phyloP scores from a whole-genome alignment of 805 yeast species.

The Limtongia smithiae region DNA sequence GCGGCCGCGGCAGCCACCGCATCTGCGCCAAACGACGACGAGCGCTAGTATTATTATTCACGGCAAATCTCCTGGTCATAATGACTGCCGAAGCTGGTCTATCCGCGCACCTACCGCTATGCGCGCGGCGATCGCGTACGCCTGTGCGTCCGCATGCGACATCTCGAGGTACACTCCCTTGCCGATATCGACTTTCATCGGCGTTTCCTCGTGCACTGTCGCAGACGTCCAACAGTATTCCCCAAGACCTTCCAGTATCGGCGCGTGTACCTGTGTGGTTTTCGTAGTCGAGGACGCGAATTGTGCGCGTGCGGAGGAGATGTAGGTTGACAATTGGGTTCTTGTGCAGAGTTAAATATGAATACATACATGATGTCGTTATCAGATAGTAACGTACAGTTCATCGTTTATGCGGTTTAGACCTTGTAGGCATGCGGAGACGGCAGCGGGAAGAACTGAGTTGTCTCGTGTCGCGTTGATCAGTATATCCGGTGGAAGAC shows the following conservation, averaged over 20 bases:
- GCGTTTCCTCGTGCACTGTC: conserved; percentile 2
- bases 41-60: background rate
- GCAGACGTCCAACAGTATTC: conserved; percentile 20
- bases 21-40: no score
- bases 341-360: no score
- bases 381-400: no score
- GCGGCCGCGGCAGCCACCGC: no score
- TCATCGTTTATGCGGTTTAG: no score
- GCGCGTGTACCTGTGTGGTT: conserved; percentile 6
- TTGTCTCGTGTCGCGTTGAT: no score
- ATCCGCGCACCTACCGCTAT: background rate
- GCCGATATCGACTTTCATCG: conserved; percentile 16
- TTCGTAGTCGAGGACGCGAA: background rate
- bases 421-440: no score
- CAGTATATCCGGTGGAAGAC: no score
- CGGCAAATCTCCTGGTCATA: background rate
- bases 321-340: background rate
- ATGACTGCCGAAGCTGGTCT: background rate
- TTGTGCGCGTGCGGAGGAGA: background rate
- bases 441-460: no score
- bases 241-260: conserved; percentile 11
- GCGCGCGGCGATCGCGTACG: background rate
- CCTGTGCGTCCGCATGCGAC: conserved; percentile 10
- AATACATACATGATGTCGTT: no score
- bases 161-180: conserved; percentile 15